Base-by-base conservation (phyloP, 176 grass and related monocot species). In the Phyllostachys edulis region DNA sequence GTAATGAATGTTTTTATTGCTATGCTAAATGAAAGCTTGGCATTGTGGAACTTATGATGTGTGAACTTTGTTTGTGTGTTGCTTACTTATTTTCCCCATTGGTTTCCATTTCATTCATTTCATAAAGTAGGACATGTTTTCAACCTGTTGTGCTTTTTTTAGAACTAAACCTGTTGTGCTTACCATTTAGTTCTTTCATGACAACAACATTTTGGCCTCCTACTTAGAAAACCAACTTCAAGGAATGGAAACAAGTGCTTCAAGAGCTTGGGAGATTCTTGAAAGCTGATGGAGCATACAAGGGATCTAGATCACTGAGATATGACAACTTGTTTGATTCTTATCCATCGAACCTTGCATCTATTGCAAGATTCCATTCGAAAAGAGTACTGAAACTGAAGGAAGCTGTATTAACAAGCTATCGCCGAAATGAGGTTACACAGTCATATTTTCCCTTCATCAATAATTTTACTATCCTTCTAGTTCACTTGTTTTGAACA, bases 241-340 rank as follows among this genome's bases (percentile, higher is more conserved):
- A 99, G 86, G 97, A 99, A 85, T 99, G 97, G 97, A 96, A 90
- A 59, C 93, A 92, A 92, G 88, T 96, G 44, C 75, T 92, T 73
- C 93, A 96, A 75, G 97, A 99, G 84, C 88, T 99, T 50, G 75
- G 32, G 7, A 95, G 86, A 81, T 96, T 99, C 75, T 87, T 94
- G 86, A 96, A 99, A 92, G 93, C 93, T 71, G 90, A 92, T 71
- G 89, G 87, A 79, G 81, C 85, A 83, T 94, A 90, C 88, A 80
- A 78, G 82, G 89, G 78, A 83, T 86, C 91, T 72, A 94, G 89
- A 71, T 87, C 97, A 69, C 74, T 96, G 69, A 91, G 97, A 94
- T 99, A 91, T 60, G 88, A 88, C 76, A 76, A 82, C 39, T 79
- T 92, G 45, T 96, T 94, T 76, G 97, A 99, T 89, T 90, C 90